Evolutionary conservation across 192 early-diverging fungal genomes (phyloP).

Genomic region (Coemansia sp.): DNA sequence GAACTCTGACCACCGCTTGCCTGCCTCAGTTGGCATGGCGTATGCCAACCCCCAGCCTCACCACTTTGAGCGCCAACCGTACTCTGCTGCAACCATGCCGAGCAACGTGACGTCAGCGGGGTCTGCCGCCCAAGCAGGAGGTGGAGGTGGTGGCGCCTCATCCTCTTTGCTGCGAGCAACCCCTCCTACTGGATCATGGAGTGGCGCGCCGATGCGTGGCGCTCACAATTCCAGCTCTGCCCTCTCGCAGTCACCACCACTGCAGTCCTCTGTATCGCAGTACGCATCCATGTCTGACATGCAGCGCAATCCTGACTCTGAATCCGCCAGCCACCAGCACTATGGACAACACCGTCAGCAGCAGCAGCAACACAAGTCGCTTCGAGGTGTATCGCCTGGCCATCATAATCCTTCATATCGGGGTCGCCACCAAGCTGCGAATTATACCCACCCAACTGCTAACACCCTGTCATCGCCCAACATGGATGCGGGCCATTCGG

Average conservation of each 20-base stretch:
- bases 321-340: conserved; percentile 5
- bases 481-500: not conserved
- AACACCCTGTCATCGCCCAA: conserved; percentile 16
- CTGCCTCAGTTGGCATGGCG: conserved; percentile 15
- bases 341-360: conserved; percentile 23
- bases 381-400: conserved; percentile 10
- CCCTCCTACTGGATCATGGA: conserved; percentile 12
- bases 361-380: conserved; percentile 17
- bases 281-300: conserved; percentile 15
- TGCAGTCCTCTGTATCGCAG: conserved; percentile 15
- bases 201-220: conserved; percentile 11
- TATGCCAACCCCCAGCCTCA: conserved; percentile 19
- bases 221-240: conserved; percentile 11
- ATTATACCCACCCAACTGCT: conserved; percentile 12
- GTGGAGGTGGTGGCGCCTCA: not conserved
- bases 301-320: conserved; percentile 13
- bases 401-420: conserved; percentile 2
- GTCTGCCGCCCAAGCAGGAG: conserved; percentile 9
- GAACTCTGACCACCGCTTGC: conserved; percentile 26
- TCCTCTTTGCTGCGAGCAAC: conserved; percentile 8
- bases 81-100: conserved; percentile 16
- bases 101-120: not conserved
- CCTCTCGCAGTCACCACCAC: conserved; percentile 35
- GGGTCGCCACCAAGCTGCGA: conserved; percentile 10
- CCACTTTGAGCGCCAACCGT: conserved; percentile 22